Conservation (phyloP, 768 basidiomycete species). For the Kwoniella botswanensis region DNA sequence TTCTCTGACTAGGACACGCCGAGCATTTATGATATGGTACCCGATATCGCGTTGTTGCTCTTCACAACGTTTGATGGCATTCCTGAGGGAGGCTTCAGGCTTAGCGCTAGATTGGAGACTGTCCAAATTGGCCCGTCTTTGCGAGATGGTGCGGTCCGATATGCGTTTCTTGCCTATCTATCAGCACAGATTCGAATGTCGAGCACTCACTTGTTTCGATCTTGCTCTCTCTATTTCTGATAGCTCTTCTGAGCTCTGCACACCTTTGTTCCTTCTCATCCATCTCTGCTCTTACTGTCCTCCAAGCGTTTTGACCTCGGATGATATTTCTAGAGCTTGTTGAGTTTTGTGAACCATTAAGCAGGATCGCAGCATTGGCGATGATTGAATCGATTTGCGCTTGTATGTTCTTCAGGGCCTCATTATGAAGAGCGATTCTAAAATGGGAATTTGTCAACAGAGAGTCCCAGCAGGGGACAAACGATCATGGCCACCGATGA, state of each 20-base stretch:
- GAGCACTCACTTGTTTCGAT: conserved; percentile 16
- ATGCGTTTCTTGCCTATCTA: background rate
- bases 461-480: no score
- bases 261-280: conserved; percentile 24
- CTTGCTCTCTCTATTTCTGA: conserved; percentile 9
- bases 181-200: background rate
- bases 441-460: no score
- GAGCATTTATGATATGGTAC: conserved; percentile 36
- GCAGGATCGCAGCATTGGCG: background rate
- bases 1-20: conserved; percentile 46
- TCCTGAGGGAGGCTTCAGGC: background rate
- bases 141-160: background rate
- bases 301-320: conserved; percentile 29
- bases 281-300: conserved; percentile 37
- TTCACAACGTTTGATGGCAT: conserved; percentile 4
- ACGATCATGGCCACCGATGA: background rate
- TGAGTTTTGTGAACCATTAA: background rate
- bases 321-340: background rate
- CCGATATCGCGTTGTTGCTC: conserved; percentile 24
- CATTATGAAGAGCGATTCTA: conserved; percentile 17
- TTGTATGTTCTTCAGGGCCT: conserved; percentile 14
- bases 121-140: background rate
- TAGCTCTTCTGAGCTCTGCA: conserved; percentile 10
- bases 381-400: conserved; percentile 8
- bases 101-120: background rate